Base-by-base conservation (phyloP, 2,329 filamentous ascomycete species). In the Cordyceps cateniannulata region DNA sequence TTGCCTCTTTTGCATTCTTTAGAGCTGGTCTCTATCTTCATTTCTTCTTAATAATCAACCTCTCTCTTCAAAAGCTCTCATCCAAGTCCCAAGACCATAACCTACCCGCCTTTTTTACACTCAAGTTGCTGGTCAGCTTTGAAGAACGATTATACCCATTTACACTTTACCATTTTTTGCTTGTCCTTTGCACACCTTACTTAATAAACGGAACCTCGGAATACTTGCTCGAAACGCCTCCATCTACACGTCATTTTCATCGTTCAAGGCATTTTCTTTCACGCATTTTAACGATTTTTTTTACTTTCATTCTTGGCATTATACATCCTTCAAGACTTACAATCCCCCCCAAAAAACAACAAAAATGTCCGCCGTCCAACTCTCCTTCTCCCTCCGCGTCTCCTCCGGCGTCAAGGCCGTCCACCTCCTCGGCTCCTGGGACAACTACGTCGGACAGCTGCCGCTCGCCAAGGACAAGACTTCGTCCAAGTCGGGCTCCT, bases 361-460 rank as follows among this genome's bases (percentile, higher is more conserved):
- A 45, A 87, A 74, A 80, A 96, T 96, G 91, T 88, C 93, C 77
- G 82, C 91, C 75, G 87, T 95, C 78, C 93, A 97, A 80, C 88
- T 96, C 69, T 93, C 92, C 74, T 98, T 98, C 81, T 88, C 89
- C 76, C 90, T 98, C 76, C 91, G 93, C 81, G 96, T 96, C 76
- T 96, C 93, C 73, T 87, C 91, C 74, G 91, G 92, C 79, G 91
- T 96, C 84, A 96, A 97, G 86, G 93, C 93, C 72, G 93, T 96
- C 74, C 93, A 98, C 75, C 84, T 99, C 68, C 89, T 98, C 78
- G 93, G 93, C 72, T 98, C 93, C 68, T 99, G 93, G 93, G 95
- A 99, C 82, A 90, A 90, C 83, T 99, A 99, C 85, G 82, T 85
- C 69, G 91, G 91, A 68, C 93, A 97, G 79, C 90, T 97, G 70